Percentiles rank a stretch among this genome's conserved stretches.
These are phyloP conservation scores for Globisporangium camurandrum DNA, from an alignment of 352 stramenopile genomes.

Conservation along the genomic window DNA sequence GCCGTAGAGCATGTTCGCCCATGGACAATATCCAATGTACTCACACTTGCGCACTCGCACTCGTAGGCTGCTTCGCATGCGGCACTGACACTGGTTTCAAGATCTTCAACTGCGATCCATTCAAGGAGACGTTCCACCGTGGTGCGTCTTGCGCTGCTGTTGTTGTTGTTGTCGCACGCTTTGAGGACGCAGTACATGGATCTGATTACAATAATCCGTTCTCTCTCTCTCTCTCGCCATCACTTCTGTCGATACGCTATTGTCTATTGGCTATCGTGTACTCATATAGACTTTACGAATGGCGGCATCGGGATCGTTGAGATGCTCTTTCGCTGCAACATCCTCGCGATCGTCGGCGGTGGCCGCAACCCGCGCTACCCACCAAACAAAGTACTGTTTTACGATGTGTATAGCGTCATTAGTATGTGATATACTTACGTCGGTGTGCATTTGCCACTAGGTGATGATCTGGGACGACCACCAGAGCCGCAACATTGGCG, in stretches of 20 bases:
- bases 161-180: not conserved
- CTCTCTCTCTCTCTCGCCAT: no score
- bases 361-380: conserved; percentile 91
- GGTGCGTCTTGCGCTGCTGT: conserved; percentile 22
- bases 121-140: conserved; percentile 95
- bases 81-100: conserved; percentile 96
- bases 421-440: no score
- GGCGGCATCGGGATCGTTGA: conserved; percentile 97
- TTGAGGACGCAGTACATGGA: not conserved
- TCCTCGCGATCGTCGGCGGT: conserved; percentile 92
- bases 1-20: no score
- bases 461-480: conserved; percentile 99
- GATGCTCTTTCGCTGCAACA: conserved; percentile 99
- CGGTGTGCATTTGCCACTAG: no score
- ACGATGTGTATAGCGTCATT: no score
- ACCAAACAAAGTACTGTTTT: conserved; percentile 93
- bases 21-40: no score
- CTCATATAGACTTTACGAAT: conserved; percentile 81
- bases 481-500: conserved; percentile 95
- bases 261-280: not conserved
- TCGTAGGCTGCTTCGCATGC: conserved; percentile 89
- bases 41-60: no score
- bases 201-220: conserved; percentile 2
- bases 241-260: no score
- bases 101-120: conserved; percentile 98